A percentile compares a stretch with the other conserved stretches of the same genome.
Conservation (phyloP, 2,329 filamentous ascomycete genomes). For the Neonectria coccinea region DNA sequence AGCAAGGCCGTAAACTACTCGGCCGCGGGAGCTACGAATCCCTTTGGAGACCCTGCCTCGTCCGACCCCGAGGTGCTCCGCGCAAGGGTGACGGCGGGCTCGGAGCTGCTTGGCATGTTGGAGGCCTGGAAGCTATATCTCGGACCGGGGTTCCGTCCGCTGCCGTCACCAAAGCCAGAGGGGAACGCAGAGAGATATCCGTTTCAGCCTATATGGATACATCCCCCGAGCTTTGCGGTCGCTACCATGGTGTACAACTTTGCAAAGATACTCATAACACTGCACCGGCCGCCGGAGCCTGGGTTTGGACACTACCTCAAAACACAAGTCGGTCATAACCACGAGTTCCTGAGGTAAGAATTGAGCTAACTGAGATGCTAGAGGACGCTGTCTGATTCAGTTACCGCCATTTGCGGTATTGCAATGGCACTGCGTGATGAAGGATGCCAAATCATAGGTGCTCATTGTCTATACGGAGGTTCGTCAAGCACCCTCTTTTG, state of each 20-base stretch:
- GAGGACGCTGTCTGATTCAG: conserved; percentile 37
- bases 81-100: conserved; percentile 51
- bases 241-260: conserved; percentile 65
- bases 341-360: no score
- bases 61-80: conserved; percentile 20
- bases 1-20: conserved; percentile 70
- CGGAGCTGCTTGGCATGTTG: conserved; percentile 43
- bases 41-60: conserved; percentile 23
- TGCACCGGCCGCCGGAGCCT: conserved; percentile 34
- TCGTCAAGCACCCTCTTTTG: conserved; percentile 5
- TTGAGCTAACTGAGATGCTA: conserved; percentile 55
- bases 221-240: conserved; percentile 59
- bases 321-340: conserved; percentile 14
- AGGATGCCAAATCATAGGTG: conserved; percentile 55
- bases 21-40: conserved; percentile 46
- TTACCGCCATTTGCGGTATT: conserved; percentile 58
- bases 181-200: conserved; percentile 34
- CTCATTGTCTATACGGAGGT: conserved; percentile 55
- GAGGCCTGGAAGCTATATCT: conserved; percentile 49
- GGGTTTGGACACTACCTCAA: conserved; percentile 48
- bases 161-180: conserved; percentile 48
- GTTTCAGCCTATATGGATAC: conserved; percentile 62
- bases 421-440: conserved; percentile 57
- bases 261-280: conserved; percentile 61
- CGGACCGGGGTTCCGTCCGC: conserved; percentile 53